These are phyloP conservation scores for Wickerhamiella brachini DNA, from an alignment of 805 yeast species.

Conservation along the genomic window DNA sequence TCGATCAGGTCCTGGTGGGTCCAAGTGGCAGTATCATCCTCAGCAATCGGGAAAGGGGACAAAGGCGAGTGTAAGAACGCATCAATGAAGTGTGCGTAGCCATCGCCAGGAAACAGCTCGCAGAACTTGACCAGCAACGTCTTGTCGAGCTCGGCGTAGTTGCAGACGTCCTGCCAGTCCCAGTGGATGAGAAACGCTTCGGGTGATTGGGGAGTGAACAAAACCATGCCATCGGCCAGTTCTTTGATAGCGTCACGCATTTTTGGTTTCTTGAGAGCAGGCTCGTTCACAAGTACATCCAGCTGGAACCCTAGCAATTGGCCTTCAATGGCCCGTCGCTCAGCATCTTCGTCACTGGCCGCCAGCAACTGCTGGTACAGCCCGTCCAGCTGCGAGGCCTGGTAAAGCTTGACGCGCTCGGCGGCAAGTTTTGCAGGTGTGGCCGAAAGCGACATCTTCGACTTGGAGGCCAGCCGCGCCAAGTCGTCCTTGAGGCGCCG, in stretches of 20 bases:
- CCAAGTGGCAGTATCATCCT: slow-evolving; percentile 12
- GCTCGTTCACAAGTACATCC: slow-evolving; percentile 39
- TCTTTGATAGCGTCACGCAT: slow-evolving; percentile 34
- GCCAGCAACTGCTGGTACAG: slow-evolving; percentile 47
- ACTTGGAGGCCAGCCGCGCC: slow-evolving; percentile 16
- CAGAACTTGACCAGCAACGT: neutral
- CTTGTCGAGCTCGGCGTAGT: slow-evolving; percentile 35
- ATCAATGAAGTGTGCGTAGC: slow-evolving; percentile 3
- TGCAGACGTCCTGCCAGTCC: slow-evolving; percentile 44
- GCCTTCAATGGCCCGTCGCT: slow-evolving; percentile 47
- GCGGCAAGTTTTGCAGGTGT: slow-evolving; percentile 8
- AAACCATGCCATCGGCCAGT: slow-evolving; percentile 57
- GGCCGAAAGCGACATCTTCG: slow-evolving; percentile 15
- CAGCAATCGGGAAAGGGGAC: slow-evolving; percentile 3
- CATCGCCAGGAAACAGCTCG: slow-evolving; percentile 9
- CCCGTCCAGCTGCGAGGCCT: slow-evolving; percentile 36
- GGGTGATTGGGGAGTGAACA: slow-evolving; percentile 45
- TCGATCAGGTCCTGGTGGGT: slow-evolving; percentile 36
- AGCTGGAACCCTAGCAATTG: slow-evolving; percentile 44
- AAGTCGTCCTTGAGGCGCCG: slow-evolving; percentile 17
- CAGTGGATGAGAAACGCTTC: slow-evolving; percentile 29
- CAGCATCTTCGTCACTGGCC: slow-evolving; percentile 43
- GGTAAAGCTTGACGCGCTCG: slow-evolving; percentile 33
- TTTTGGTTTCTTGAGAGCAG: slow-evolving; percentile 29
- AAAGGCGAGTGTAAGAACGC: slow-evolving; percentile 6